Evolutionary conservation across 768 basidiomycete species (phyloP).

Genomic region (Erythrobasidium yunnanense): DNA sequence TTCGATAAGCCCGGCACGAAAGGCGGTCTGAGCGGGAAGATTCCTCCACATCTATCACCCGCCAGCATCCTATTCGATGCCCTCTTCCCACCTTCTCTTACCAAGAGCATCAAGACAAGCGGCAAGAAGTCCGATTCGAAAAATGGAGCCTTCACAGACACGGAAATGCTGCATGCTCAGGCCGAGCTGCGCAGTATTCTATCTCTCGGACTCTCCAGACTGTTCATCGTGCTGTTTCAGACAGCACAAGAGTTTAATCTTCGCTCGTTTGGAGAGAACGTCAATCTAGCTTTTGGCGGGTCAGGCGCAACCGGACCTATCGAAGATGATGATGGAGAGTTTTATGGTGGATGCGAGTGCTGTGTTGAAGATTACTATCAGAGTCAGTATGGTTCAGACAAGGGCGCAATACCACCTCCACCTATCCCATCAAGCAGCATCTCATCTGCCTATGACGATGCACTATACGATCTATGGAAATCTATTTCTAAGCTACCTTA

Average conservation of each 20-base stretch:
- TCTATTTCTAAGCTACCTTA: not conserved
- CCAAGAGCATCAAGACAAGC: no score
- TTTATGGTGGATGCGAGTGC: slow-evolving; percentile 24
- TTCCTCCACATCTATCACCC: not conserved
- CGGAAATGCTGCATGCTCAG: slow-evolving; percentile 14
- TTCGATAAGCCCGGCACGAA: not conserved
- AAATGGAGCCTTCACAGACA: not conserved
- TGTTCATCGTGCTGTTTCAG: slow-evolving; percentile 26
- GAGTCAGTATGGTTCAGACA: not conserved
- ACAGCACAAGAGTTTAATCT: slow-evolving; percentile 20
- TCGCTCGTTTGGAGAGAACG: slow-evolving; percentile 20
- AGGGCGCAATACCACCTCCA: not conserved
- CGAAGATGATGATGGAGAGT: slow-evolving; percentile 16
- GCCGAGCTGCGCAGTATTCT: slow-evolving; percentile 17
- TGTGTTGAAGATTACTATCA: slow-evolving; percentile 20
- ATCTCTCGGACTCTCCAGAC: slow-evolving; percentile 13
- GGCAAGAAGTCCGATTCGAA: no score
- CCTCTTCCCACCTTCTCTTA: slow-evolving; percentile 5
- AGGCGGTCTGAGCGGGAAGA: not conserved
- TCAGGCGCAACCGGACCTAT: not conserved
- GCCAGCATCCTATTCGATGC: slow-evolving; percentile 24
- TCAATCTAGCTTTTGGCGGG: slow-evolving; percentile 23
- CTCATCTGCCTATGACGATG: slow-evolving; percentile 1
- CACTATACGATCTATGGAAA: slow-evolving; percentile 15
- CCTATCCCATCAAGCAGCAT: not conserved